Evolutionary conservation across 2,329 filamentous ascomycete genomes (phyloP).

Genomic region (Fusarium ambrosium): DNA sequence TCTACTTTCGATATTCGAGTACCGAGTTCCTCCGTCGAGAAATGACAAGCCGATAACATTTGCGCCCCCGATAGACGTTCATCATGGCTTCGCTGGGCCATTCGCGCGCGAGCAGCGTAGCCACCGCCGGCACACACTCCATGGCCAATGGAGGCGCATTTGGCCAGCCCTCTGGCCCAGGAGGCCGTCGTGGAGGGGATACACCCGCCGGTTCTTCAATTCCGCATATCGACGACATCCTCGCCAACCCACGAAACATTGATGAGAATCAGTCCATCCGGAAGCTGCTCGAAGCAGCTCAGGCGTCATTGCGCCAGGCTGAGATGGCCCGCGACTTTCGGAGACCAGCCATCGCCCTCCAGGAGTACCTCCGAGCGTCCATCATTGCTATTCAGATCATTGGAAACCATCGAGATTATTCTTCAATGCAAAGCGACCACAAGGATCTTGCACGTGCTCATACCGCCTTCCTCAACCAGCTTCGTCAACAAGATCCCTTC

Average conservation of each 20-base stretch:
- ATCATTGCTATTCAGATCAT: constrained; percentile 84
- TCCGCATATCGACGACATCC: constrained; percentile 68
- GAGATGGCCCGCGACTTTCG: constrained; percentile 73
- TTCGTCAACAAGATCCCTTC: constrained; percentile 60
- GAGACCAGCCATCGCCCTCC: constrained; percentile 80
- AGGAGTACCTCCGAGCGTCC: constrained; percentile 86
- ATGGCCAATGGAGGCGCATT: constrained; percentile 51
- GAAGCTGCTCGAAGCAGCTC: constrained; percentile 66
- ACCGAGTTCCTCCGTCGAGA: constrained; percentile 19
- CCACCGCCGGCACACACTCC: constrained; percentile 45
- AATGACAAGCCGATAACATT: constrained; percentile 23
- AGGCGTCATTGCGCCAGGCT: constrained; percentile 70
- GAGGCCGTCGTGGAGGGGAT: constrained; percentile 47
- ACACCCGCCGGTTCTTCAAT: constrained; percentile 53
- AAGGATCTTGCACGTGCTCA: constrained; percentile 64
- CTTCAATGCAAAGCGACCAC: constrained; percentile 70
- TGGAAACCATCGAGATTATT: constrained; percentile 81
- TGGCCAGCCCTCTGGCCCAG: constrained; percentile 48
- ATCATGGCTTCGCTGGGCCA: constrained; percentile 47
- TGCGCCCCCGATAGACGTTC: constrained; percentile 14
- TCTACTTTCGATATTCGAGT: constrained; percentile 5
- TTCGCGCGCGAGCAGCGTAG: constrained; percentile 44
- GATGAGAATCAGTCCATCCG: constrained; percentile 65
- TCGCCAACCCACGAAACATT: constrained; percentile 61
- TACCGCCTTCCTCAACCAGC: constrained; percentile 62